Evolutionary conservation across 805 yeast species (phyloP).

Genomic region (Kregervanrija pseudodelftensis): DNA sequence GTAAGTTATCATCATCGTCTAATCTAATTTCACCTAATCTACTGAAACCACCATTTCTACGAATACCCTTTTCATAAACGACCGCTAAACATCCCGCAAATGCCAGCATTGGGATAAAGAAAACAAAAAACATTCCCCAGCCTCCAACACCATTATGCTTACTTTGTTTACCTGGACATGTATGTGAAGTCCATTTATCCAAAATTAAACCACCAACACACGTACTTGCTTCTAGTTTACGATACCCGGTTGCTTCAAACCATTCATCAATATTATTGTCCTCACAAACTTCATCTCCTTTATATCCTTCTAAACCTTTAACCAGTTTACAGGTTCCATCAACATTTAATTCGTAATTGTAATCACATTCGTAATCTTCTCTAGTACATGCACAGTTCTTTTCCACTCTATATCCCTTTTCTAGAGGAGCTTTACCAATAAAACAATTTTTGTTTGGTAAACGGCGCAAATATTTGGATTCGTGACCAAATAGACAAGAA

Average conservation of each 20-base stretch:
- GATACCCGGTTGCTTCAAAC: slow-evolving; percentile 87
- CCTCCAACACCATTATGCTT: slow-evolving; percentile 56
- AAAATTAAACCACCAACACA: slow-evolving; percentile 75
- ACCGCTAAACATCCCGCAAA: slow-evolving; percentile 52
- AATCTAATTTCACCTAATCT: slow-evolving; percentile 82
- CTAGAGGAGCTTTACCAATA: slow-evolving; percentile 57
- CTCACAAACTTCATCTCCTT: slow-evolving; percentile 53
- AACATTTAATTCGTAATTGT: slow-evolving; percentile 57
- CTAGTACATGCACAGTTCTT: slow-evolving; percentile 80
- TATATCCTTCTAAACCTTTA: slow-evolving; percentile 62
- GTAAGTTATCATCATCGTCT: slow-evolving; percentile 58
- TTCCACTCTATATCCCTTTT: slow-evolving; percentile 46
- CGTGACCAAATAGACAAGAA: slow-evolving; percentile 68
- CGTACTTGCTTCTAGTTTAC: slow-evolving; percentile 77
- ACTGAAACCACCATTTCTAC: slow-evolving; percentile 68
- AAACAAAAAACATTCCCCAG: slow-evolving; percentile 41
- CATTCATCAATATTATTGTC: slow-evolving; percentile 55
- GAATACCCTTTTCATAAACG: slow-evolving; percentile 74
- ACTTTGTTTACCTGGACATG: slow-evolving; percentile 84
- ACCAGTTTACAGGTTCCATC: slow-evolving; percentile 87
- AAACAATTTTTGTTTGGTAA: slow-evolving; percentile 57
- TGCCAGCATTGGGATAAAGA: slow-evolving; percentile 51
- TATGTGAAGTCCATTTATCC: slow-evolving; percentile 54
- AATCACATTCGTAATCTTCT: slow-evolving; percentile 90
- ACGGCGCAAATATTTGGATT: slow-evolving; percentile 52